Evolutionary conservation across 73 alveolate genomes (phyloP), one percentile per base, ranked within the genome.

Genomic region (Paramecium octaurelia): DNA sequence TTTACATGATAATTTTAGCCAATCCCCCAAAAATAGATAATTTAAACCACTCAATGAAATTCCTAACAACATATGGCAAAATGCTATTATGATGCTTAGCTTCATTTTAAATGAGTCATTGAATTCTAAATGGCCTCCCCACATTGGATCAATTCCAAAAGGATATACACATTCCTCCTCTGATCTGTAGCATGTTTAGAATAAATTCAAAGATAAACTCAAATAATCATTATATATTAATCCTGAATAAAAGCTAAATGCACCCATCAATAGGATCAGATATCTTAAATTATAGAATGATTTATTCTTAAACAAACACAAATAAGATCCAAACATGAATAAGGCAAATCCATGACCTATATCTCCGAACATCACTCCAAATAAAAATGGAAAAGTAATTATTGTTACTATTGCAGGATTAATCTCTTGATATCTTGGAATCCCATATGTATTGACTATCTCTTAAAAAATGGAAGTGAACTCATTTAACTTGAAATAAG

Each of bases 301-400:
- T 27, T 70, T 77, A 59, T 40, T 86, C 46, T 68, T 59, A 34
- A 29, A 34, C 6, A 46, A 70, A 60, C 95, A 83, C 9, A 94
- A 50, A 58, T 40, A 42, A 12, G 92, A 38, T 20, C 97, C 96
- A 38, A 98, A 84, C 21, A 92, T 12, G 6, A 95, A 75, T n/a
- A 97, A 86, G 10, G 95, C 40, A 8, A 86, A 70, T 69, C 99
- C 99, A 96, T 97, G 99, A 24, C 98, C 97, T n/a, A 97, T 94
- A 93, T 97, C 99, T n/a, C 99, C 99, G 92, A 97, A 97, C 99
- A 97, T 97, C 12, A 97, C 97, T 18, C 99, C 99, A 85, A 97
- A 97, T 69, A 97, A 91, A 90, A 96, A 97, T 16, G 99, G 99
- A 76, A 97, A 97, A 23, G 99, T 93, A 43, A 97, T 94, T 44